These are phyloP conservation scores for Erodium moschatum DNA, from an alignment of 441 rosid genomes.

Conservation along the genomic window DNA sequence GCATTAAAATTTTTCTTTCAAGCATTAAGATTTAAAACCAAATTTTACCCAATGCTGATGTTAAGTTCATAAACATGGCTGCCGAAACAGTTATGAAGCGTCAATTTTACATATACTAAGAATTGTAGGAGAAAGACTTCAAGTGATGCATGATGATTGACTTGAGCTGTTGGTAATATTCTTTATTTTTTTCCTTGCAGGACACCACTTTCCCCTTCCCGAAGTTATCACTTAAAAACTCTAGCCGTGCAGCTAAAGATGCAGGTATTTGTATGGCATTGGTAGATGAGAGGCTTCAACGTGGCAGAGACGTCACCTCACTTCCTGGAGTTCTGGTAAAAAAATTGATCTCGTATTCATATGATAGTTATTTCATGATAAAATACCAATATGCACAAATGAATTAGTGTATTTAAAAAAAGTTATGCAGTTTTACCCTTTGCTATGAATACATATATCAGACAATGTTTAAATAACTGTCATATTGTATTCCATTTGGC, in stretches of 20 bases:
- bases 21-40: neutral
- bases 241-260: conserved; percentile 22
- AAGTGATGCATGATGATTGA: neutral
- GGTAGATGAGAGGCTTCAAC: conserved; percentile 56
- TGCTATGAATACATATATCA: neutral
- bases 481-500: conserved; percentile 18
- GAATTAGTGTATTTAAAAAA: neutral
- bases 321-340: conserved; percentile 58
- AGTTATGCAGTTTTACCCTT: neutral
- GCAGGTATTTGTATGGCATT: conserved; percentile 45
- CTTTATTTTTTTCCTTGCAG: conserved; percentile 22
- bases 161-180: conserved; percentile 4
- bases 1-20: neutral
- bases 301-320: conserved; percentile 29
- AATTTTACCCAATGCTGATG: neutral
- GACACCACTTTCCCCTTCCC: conserved; percentile 26
- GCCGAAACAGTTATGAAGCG: neutral
- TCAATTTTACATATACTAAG: neutral
- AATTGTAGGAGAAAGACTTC: neutral
- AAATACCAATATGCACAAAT: neutral
- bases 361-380: neutral
- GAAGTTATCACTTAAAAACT: conserved; percentile 25
- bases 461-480: neutral
- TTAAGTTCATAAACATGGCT: neutral
- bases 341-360: neutral